Conservation (phyloP, 768 basidiomycete genomes). For the Termitomyces sp. region DNA sequence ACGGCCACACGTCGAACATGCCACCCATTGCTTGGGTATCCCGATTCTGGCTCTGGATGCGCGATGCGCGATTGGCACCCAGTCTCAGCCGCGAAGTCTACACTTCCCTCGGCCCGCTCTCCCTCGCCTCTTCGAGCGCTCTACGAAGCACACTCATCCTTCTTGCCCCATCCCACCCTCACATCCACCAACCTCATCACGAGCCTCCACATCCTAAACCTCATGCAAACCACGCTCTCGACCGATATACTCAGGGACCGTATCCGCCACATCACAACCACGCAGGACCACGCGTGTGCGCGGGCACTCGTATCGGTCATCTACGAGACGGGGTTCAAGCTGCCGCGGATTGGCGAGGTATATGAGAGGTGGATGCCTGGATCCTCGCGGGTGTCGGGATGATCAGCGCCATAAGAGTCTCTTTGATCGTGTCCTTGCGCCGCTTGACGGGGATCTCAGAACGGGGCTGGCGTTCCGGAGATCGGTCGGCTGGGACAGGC, state of each 20-base stretch:
- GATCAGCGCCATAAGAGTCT: slow-evolving; percentile 24
- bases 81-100: slow-evolving; percentile 19
- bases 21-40: slow-evolving; percentile 31
- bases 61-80: slow-evolving; percentile 24
- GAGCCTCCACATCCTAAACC: slow-evolving; percentile 19
- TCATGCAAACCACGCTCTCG: slow-evolving; percentile 30
- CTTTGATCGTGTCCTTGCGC: slow-evolving; percentile 37
- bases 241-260: slow-evolving; percentile 31
- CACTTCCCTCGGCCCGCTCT: slow-evolving; percentile 18
- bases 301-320: slow-evolving; percentile 23
- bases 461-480: slow-evolving; percentile 27
- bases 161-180: slow-evolving; percentile 13
- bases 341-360: slow-evolving; percentile 7
- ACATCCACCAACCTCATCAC: slow-evolving; percentile 15
- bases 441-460: slow-evolving; percentile 23
- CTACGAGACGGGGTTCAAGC: slow-evolving; percentile 12
- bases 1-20: slow-evolving; percentile 7
- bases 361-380: slow-evolving; percentile 35
- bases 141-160: slow-evolving; percentile 18
- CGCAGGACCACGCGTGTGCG: slow-evolving; percentile 13
- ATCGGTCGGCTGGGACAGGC: slow-evolving; percentile 38
- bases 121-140: slow-evolving; percentile 26
- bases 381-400: slow-evolving; percentile 28
- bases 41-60: slow-evolving; percentile 43
- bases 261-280: slow-evolving; percentile 25